Evolutionary conservation across 352 stramenopile genomes (phyloP).

Genomic region (Globisporangium orthogonon): DNA sequence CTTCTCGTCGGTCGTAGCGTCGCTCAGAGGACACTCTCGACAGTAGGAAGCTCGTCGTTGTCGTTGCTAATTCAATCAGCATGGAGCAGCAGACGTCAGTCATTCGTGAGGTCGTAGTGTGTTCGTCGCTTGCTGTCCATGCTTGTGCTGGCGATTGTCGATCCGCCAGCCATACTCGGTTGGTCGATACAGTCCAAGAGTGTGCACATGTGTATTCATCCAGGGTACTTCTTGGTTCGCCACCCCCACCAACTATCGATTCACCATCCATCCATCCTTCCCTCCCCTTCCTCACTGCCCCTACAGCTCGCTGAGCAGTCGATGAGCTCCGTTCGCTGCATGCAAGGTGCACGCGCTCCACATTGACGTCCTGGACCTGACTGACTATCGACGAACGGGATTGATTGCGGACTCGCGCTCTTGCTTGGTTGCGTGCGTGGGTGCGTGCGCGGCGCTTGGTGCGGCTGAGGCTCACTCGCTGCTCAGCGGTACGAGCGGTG

Average conservation of each 20-base stretch:
- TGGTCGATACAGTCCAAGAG: too few species aligned
- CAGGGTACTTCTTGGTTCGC: not conserved
- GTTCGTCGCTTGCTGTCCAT: not conserved
- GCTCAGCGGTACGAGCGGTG: constrained; percentile 12
- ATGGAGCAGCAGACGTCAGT: not conserved
- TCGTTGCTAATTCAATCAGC: constrained; percentile 1
- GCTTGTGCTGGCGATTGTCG: not conserved
- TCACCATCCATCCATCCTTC: not conserved
- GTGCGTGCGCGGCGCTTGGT: too few species aligned
- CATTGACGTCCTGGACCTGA: constrained; percentile 1
- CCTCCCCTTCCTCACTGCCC: too few species aligned
- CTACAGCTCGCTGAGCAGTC: not conserved
- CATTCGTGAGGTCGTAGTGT: too few species aligned
- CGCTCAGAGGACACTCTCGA: not conserved
- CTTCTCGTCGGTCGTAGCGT: not conserved
- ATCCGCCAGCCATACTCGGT: too few species aligned
- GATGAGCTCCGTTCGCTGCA: not conserved
- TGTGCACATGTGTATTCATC: not conserved
- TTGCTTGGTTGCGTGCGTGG: not conserved
- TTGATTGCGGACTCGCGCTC: not conserved
- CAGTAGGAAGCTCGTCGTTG: not conserved
- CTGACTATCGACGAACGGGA: constrained; percentile 1
- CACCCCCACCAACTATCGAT: too few species aligned
- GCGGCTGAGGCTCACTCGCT: not conserved
- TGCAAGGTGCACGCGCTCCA: not conserved